These are phyloP conservation scores for Sicyos baderoa DNA, from an alignment of 306 rosid genomes.

Conservation along the genomic window DNA sequence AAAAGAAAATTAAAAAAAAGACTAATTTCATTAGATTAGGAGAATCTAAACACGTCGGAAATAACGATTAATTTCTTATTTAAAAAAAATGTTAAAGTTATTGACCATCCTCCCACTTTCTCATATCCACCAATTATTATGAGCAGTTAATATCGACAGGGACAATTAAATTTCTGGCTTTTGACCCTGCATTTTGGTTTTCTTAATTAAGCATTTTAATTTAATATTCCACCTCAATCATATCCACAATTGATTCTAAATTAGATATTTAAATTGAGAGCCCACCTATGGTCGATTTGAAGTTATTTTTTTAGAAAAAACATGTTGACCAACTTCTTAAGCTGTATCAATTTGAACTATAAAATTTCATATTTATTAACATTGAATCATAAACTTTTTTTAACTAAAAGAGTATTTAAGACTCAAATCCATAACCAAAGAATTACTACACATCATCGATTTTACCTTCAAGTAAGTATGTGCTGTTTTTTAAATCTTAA, in stretches of 20 bases:
- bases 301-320: too few species aligned
- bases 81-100: not conserved
- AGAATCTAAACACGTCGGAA: not conserved
- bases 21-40: not conserved
- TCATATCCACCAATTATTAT: not conserved
- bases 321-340: too few species aligned
- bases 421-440: too few species aligned
- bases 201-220: not conserved
- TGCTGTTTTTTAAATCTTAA: too few species aligned
- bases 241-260: not conserved
- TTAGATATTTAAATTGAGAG: not conserved
- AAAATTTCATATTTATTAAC: too few species aligned
- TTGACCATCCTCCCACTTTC: constrained; percentile 4
- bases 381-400: too few species aligned
- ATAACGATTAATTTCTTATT: not conserved
- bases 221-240: not conserved
- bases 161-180: not conserved
- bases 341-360: too few species aligned
- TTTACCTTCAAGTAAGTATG: too few species aligned
- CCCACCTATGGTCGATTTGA: too few species aligned
- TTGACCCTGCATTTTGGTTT: not conserved
- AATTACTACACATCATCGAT: too few species aligned
- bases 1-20: not conserved
- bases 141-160: not conserved
- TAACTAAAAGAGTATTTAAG: too few species aligned